phyloP scores from a whole-genome alignment of 1,284 basidiomycete genomes.

The Microbotryomycetes sp. region DNA sequence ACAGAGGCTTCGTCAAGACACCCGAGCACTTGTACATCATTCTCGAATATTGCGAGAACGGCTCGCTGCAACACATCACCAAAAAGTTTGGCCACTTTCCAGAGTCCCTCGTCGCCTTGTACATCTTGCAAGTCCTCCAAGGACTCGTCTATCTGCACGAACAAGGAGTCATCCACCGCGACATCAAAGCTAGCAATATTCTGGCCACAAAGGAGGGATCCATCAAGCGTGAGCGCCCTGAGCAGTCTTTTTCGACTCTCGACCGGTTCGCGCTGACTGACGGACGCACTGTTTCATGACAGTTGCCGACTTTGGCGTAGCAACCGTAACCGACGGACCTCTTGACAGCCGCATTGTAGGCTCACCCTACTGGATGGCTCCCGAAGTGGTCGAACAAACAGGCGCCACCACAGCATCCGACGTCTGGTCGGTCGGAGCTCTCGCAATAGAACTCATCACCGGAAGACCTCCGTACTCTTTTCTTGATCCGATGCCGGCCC shows the following conservation, averaged over 20 bases:
- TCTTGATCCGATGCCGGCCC: slow-evolving; percentile 93
- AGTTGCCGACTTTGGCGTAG: slow-evolving; percentile 38
- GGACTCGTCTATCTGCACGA: slow-evolving; percentile 92
- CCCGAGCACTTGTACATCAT: slow-evolving; percentile 92
- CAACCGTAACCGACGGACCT: slow-evolving; percentile 49
- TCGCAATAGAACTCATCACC: slow-evolving; percentile 91
- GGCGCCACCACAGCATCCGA: slow-evolving; percentile 95
- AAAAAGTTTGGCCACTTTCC: slow-evolving; percentile 98
- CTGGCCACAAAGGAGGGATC: slow-evolving; percentile 97
- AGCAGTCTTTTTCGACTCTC: slow-evolving; percentile 45
- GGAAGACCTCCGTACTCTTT: slow-evolving; percentile 94
- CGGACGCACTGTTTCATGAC: slow-evolving; percentile 21
- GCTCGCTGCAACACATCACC: slow-evolving; percentile 86
- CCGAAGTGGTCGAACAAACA: slow-evolving; percentile 93
- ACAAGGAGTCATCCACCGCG: slow-evolving; percentile 96
- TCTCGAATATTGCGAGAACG: slow-evolving; percentile 96
- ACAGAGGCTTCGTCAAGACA: slow-evolving; percentile 95
- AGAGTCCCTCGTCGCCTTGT: slow-evolving; percentile 89
- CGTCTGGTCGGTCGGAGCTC: slow-evolving; percentile 92
- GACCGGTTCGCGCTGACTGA: slow-evolving; percentile 14
- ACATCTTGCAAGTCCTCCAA: slow-evolving; percentile 83
- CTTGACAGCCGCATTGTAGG: slow-evolving; percentile 86
- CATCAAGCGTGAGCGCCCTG: slow-evolving; percentile 79
- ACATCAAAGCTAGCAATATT: slow-evolving; percentile 97
- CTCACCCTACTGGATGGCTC: slow-evolving; percentile 98